Base-by-base conservation (phyloP, 2,329 filamentous ascomycete species). In the Alternaria alternata region DNA sequence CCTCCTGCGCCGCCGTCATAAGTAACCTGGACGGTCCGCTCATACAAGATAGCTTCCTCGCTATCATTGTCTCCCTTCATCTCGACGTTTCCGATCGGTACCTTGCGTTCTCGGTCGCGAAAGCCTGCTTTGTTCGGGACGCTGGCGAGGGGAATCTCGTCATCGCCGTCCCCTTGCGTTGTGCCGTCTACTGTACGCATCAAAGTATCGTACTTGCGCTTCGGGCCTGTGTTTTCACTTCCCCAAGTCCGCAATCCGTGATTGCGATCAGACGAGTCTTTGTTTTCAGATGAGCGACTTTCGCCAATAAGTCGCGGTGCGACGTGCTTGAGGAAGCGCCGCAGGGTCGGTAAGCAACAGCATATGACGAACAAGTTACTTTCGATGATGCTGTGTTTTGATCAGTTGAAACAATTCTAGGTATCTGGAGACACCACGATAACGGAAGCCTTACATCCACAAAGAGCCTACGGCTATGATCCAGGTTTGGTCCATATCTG, bases 361-460 rank as follows among this genome's bases (percentile, higher is more conserved):
- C 79, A 82, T 12, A 80, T 78, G 28, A 82, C 72, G 51, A 81
- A 75, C 0, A 82, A 70, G 39, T 82, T 82, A 0, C 72, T 67
- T 58, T 82, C 80, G 36, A 81, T 65, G 39, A 79, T 70, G 1
- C 77, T 80, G 22, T 30, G 20, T 32, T 26, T 18, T 36, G 36
- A 11, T 61, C 4, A 61, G 51, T 59, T 47, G n/a, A 30, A 2
- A 18, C 18, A 1, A 7, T 28, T 14, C 8, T 14, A 22, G 26
- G 28, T n/a, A 26, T 39, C 18, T 4, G 9, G 20, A 20, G 44
- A 26, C 34, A 24, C 9, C n/a, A 9, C 20, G 14, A 53, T 26
- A 12, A 34, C 22, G 22, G 26, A 24, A 48, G 34, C 14, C 57
- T 61, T 56, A 66, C 63, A 66, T 64, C 63, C 63, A 66, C 4